phyloP scores from a whole-genome alignment of 192 early-diverging fungal genomes.

The Spinellus fusiger region DNA sequence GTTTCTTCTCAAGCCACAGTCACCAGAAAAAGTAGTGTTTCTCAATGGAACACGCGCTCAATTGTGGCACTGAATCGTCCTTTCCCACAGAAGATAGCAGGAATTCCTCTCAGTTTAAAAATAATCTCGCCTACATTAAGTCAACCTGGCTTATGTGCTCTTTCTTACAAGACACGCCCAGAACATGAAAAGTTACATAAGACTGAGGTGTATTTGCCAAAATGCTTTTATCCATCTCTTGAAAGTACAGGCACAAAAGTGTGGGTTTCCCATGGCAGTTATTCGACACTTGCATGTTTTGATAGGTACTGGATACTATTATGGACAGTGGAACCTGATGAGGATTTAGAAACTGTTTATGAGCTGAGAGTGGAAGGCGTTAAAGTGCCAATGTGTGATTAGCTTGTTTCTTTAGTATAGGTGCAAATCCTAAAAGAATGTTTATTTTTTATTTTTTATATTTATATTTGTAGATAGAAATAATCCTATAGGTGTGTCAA shows the following conservation, averaged over 20 bases:
- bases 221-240: constrained; percentile 35
- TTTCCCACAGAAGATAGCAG: constrained; percentile 11
- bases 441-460: too few relatives aligned
- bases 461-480: too few relatives aligned
- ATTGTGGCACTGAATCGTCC: constrained; percentile 25
- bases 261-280: constrained; percentile 1
- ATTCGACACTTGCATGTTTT: neutral
- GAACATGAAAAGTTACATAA: constrained; percentile 7
- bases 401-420: too few relatives aligned
- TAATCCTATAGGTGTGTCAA: too few relatives aligned
- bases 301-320: constrained; percentile 19
- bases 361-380: neutral
- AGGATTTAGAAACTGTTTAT: neutral
- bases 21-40: neutral
- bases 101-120: constrained; percentile 11
- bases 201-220: constrained; percentile 46
- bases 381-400: neutral
- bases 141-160: constrained; percentile 5
- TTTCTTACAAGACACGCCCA: neutral
- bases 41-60: constrained; percentile 12
- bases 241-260: neutral
- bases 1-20: neutral
- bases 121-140: constrained; percentile 7
- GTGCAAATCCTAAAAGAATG: too few relatives aligned
- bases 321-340: constrained; percentile 2